Base-by-base conservation (phyloP, 2,329 filamentous ascomycete genomes). In the Dothideomycetes sp. region DNA sequence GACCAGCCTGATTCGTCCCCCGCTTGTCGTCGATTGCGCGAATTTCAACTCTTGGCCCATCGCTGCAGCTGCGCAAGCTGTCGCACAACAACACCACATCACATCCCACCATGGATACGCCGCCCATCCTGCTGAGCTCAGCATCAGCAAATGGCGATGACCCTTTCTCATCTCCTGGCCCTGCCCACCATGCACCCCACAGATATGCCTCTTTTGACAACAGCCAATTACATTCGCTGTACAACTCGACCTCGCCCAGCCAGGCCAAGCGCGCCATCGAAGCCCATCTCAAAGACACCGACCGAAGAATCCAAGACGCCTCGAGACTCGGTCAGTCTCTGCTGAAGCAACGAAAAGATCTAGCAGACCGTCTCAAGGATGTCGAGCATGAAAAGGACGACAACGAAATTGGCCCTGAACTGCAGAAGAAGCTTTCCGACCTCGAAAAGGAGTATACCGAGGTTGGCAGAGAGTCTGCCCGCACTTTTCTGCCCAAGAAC, bases 361-460 rank as follows among this genome's bases (percentile, higher is more conserved):
- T 98, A 43, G 75, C 78, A 32, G 83, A 93, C 33, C 80, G 83
- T 49, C 64, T 98, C 42, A 79, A 80, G 51, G 87, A 96, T 54
- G 80, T 98, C 3, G 84, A 94, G 52, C 77, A 80, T 54, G 69
- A 84, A 44, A 72, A 86, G 52, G 70, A 75, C 33, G 83, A 91
- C 49, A 45, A 52, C 31, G 83, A 94, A 46, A 77, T 96, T 37
- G 80, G 81, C 0, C 78, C 84, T 3, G 88, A 94, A 49, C 66
- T 98, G 52, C 84, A 83, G 44, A 75, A 81, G 53, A 87, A 84
- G 62, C 72, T 98, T 38, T 72, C 77, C 11, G 87, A 94, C 47
- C 78, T 98, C 44, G 91, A 98, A 60, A 84, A 78, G 59, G 91
- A 98, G 55, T 96, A 93, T 65, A 89, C 94, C 58, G 88, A 95